A percentile compares a stretch with the other conserved stretches of the same genome.
Conservation (phyloP, 345 rosid genomes). For the Rhodomyrtus tomentosa region DNA sequence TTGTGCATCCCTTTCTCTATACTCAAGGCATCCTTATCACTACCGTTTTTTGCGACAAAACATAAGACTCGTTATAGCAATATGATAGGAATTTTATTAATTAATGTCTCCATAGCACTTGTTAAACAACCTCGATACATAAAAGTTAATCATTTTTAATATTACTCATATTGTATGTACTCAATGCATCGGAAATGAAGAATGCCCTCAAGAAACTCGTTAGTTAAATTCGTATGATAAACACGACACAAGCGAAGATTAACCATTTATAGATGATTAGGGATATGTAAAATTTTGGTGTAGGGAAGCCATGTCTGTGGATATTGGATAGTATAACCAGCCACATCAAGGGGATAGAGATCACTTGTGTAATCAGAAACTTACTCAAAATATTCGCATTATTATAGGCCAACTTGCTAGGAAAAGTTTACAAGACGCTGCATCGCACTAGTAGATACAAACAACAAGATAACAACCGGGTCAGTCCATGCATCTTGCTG, state of each 20-base stretch:
- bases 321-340: not conserved
- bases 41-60: not conserved
- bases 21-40: not conserved
- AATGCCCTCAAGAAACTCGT: not conserved
- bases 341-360: not conserved
- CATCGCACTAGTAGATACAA: not conserved
- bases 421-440: not conserved
- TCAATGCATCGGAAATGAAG: not conserved
- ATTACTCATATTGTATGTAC: not conserved
- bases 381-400: not conserved
- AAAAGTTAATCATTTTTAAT: not conserved
- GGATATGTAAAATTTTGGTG: not conserved
- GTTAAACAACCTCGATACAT: not conserved
- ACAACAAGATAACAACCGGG: not conserved
- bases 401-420: not conserved
- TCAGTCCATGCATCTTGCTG: not conserved
- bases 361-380: not conserved
- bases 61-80: not conserved
- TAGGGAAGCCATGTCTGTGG: not conserved
- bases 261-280: not conserved
- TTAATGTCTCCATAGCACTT: not conserved
- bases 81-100: not conserved
- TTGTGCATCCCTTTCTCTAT: not conserved
- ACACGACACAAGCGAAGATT: not conserved
- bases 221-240: not conserved